Conservation (phyloP, 768 basidiomycete genomes). For the Lactarius sanguifluus region DNA sequence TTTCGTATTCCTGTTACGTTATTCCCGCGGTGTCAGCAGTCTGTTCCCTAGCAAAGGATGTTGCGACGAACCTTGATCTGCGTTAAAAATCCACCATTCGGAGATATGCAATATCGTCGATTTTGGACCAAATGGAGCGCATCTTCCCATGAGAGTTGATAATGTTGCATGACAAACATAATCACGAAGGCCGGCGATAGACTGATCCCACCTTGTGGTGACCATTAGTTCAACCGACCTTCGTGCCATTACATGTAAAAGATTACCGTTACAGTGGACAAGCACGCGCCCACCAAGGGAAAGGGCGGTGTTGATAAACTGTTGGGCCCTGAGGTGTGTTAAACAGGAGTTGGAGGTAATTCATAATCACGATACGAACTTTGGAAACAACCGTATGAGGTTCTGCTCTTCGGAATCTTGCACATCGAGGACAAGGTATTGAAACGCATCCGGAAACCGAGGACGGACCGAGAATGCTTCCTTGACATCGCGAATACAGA, state of each 20-base stretch:
- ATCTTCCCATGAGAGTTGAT: conserved; percentile 81
- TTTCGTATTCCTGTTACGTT: conserved; percentile 77
- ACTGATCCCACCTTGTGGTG: conserved; percentile 70
- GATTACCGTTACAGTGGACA: conserved; percentile 84
- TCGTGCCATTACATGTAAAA: neutral
- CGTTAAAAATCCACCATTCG: conserved; percentile 87
- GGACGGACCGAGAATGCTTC: conserved; percentile 89
- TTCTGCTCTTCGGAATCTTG: conserved; percentile 95
- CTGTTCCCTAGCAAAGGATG: neutral
- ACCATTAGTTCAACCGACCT: neutral
- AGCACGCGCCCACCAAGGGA: conserved; percentile 69
- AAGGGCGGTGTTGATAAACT: conserved; percentile 73
- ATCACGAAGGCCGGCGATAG: conserved; percentile 87
- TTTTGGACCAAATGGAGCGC: conserved; percentile 88
- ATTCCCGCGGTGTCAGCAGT: conserved; percentile 9
- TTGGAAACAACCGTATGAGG: conserved; percentile 86
- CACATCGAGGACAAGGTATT: conserved; percentile 80
- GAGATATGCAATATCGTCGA: conserved; percentile 89
- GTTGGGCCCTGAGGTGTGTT: conserved; percentile 55
- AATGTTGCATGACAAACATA: conserved; percentile 91
- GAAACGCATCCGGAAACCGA: conserved; percentile 76
- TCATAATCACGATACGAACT: conserved; percentile 44
- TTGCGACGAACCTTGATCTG: conserved; percentile 75
- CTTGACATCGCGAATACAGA: conserved; percentile 86
- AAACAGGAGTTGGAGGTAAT: conserved; percentile 8